Conservation (phyloP, 345 rosid genomes). For the Ceriops zippeliana region DNA sequence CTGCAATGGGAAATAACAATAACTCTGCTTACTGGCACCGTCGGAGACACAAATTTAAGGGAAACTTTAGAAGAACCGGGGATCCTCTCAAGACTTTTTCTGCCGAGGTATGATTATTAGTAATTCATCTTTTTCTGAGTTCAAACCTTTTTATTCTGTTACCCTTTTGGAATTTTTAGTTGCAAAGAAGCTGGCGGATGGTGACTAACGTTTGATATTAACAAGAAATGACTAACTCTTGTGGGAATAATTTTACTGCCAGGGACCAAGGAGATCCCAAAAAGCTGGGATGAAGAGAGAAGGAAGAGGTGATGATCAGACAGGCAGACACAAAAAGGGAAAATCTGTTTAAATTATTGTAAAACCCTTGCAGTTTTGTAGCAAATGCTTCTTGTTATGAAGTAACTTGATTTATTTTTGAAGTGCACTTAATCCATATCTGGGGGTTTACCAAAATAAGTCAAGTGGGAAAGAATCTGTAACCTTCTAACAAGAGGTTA, state of each 20-base stretch:
- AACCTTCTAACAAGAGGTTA: no score
- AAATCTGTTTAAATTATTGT: slow-evolving; percentile 6
- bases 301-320: slow-evolving; percentile 17
- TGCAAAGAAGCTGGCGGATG: not conserved
- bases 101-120: slow-evolving; percentile 34
- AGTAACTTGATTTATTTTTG: not conserved
- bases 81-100: slow-evolving; percentile 64
- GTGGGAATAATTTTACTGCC: slow-evolving; percentile 3
- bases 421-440: not conserved
- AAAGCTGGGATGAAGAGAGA: slow-evolving; percentile 35
- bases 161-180: not conserved
- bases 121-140: not conserved
- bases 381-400: not conserved
- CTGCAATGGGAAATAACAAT: slow-evolving; percentile 67
- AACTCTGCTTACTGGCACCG: slow-evolving; percentile 38
- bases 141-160: not conserved
- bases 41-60: slow-evolving; percentile 35
- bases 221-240: not conserved
- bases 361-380: slow-evolving; percentile 13
- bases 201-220: not conserved
- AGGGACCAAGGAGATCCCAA: slow-evolving; percentile 34
- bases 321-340: slow-evolving; percentile 32
- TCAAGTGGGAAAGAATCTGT: no score
- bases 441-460: no score
- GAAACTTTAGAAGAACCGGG: slow-evolving; percentile 44